Base-by-base conservation (phyloP, 306 rosid species). In the Glycine soja region DNA sequence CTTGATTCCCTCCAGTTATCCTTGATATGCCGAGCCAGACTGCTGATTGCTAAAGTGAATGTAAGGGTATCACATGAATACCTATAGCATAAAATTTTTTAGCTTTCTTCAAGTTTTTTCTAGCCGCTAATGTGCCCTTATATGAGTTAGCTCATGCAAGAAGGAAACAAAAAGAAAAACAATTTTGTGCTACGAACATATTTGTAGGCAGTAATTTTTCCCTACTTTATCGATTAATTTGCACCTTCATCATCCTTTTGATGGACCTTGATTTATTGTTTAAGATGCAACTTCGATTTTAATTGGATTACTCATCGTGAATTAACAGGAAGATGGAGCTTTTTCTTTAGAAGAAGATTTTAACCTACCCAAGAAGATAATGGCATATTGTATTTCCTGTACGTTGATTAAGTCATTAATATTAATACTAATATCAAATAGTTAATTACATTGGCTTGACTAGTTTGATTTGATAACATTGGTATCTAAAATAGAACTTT, bases 1-100 rank as follows among this genome's bases (percentile, higher is more conserved):
- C 71, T 57, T 72, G 53, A 50, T 52, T 71, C 65, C 65, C 62
- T 72, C 36, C 80, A 72, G 32, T 54, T 61, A 30, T 74, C 58
- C 65, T 62, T 79, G 19, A 34, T 34, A 34, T 34, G 4, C 4
- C 38, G 3, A 34, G 38, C 38, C 38, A 72, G 16, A 30, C 40
- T 57, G n/a, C 19, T 75, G 7, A 15, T 78, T 86, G 38, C 72
- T 51, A 15, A 58, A 67, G 52, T 52, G 74, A 32, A 16, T 30
- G 40, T 66, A 8, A 50, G 80, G 62, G 24, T 48, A 46, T 76
- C 16, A 62, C 45, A 58, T 15, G 77, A 72, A 38, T 71, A 62
- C 58, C n/a, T 62, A 52, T 58, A 10, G 42, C 57, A 36, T 66
- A 16, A 34, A 32, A 77, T 7, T 19, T 72, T 73, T 66, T 76